Percentiles rank a stretch among this genome's conserved stretches.
These are phyloP conservation scores for Ophiostoma tasmaniense DNA, from an alignment of 2,329 filamentous ascomycete genomes.

Conservation along the genomic window DNA sequence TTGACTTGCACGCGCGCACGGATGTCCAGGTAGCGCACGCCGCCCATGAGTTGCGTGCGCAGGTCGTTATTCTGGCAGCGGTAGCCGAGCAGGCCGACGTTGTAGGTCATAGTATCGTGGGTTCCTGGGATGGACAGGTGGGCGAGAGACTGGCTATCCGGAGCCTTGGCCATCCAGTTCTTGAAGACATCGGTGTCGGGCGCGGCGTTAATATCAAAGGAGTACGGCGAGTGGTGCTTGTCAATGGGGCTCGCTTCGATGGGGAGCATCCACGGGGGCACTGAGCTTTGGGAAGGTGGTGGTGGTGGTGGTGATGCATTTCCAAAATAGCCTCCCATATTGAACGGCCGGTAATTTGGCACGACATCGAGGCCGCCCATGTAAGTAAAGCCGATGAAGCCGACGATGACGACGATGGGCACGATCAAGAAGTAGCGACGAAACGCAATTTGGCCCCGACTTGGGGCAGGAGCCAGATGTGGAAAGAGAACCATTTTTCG, in stretches of 20 bases:
- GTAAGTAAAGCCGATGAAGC: not conserved
- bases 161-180: constrained; percentile 37
- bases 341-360: not conserved
- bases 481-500: not conserved
- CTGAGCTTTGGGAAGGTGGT: not conserved
- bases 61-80: constrained; percentile 43
- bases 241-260: not conserved
- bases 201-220: constrained; percentile 31
- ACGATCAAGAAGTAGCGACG: not conserved
- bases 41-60: constrained; percentile 36
- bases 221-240: constrained; percentile 28
- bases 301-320: not conserved
- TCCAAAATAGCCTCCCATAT: not conserved
- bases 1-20: constrained; percentile 32
- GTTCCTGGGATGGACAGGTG: constrained; percentile 43
- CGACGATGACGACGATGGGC: not conserved
- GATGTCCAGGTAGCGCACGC: constrained; percentile 43
- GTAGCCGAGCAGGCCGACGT: constrained; percentile 28
- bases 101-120: constrained; percentile 45
- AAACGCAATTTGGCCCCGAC: not conserved
- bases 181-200: constrained; percentile 21
- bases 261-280: not conserved
- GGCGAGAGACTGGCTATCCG: constrained; percentile 34
- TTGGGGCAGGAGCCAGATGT: not conserved
- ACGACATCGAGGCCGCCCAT: not conserved